Evolutionary conservation across 1,284 basidiomycete genomes (phyloP).

Genomic region (Cryptococcus sp.): DNA sequence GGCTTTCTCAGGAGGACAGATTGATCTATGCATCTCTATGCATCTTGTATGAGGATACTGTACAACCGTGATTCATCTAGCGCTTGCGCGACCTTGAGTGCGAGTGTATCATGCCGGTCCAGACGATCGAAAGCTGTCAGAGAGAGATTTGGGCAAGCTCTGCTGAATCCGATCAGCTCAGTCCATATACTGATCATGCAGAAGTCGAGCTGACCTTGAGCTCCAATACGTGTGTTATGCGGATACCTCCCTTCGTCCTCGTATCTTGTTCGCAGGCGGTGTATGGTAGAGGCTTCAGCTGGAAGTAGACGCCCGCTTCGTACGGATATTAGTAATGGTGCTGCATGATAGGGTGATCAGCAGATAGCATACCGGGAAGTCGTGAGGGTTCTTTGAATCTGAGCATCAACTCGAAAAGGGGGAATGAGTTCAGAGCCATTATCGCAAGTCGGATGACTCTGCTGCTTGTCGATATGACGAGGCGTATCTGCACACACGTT

Average conservation of each 20-base stretch:
- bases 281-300: constrained; percentile 6
- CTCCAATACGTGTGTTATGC: constrained; percentile 12
- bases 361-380: constrained; percentile 64
- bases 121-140: background rate
- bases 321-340: background rate
- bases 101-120: background rate
- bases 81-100: background rate
- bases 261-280: background rate
- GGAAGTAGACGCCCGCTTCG: background rate
- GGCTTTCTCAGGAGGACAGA: background rate
- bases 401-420: constrained; percentile 83
- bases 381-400: constrained; percentile 81
- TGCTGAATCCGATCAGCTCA: background rate
- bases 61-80: background rate
- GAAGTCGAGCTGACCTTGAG: constrained; percentile 10
- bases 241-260: background rate
- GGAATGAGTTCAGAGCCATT: constrained; percentile 84
- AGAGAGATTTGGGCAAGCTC: constrained; percentile 7
- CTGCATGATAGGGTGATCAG: background rate
- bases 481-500: constrained; percentile 56
- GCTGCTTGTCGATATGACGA: constrained; percentile 63
- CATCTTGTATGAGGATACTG: background rate
- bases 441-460: constrained; percentile 66
- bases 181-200: background rate
- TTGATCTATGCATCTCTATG: background rate